Evolutionary conservation across 768 basidiomycete species (phyloP).

Genomic region (Rubroboletus pulcherrimus): DNA sequence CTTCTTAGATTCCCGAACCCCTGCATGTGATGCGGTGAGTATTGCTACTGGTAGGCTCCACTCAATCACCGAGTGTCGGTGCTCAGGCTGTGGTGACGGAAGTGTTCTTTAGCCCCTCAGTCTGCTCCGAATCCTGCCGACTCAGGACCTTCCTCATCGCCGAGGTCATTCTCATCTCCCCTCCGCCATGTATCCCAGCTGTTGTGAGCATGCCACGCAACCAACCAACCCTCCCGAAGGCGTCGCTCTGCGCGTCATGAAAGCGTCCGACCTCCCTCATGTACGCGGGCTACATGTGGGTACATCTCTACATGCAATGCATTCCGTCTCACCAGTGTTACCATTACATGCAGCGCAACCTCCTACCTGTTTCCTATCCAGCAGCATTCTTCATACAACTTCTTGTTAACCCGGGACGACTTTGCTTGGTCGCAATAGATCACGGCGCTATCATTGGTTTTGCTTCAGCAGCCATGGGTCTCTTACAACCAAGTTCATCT

Average conservation of each 20-base stretch:
- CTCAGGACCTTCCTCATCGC: background rate
- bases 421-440: constrained; percentile 30
- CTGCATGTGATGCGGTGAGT: background rate
- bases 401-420: constrained; percentile 26
- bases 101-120: background rate
- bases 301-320: background rate
- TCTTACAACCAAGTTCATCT: background rate
- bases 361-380: constrained; percentile 29
- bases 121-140: constrained; percentile 20
- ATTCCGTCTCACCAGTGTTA: constrained; percentile 1
- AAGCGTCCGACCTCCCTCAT: constrained; percentile 25
- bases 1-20: background rate
- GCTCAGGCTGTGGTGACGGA: background rate
- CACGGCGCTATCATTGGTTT: constrained; percentile 22
- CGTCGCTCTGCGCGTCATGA: constrained; percentile 26
- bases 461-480: constrained; percentile 23
- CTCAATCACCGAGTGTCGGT: background rate
- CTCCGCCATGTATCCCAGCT: constrained; percentile 8
- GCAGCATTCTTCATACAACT: constrained; percentile 31
- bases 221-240: constrained; percentile 3
- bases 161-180: background rate
- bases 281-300: constrained; percentile 28
- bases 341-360: constrained; percentile 13
- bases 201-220: background rate
- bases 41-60: background rate